These are phyloP conservation scores for Aureobasidium mangrovei DNA, from an alignment of 2,329 filamentous ascomycete genomes.

Conservation along the genomic window DNA sequence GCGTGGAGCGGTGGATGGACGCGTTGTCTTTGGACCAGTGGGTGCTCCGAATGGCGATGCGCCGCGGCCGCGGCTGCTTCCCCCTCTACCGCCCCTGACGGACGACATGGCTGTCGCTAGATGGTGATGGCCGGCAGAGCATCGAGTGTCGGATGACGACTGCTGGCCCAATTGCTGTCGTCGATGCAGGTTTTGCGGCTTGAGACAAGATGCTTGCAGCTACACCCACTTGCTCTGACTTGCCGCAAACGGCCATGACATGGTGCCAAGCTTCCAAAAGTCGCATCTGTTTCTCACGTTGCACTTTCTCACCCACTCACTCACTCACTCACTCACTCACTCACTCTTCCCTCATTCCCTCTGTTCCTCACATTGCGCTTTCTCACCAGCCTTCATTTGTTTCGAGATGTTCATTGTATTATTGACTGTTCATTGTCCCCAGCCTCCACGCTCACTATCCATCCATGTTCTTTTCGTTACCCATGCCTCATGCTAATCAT, in stretches of 20 bases:
- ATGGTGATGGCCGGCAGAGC: constrained; percentile 4
- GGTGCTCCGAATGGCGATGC: constrained; percentile 4
- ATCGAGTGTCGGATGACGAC: constrained; percentile 2
- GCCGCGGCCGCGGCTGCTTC: constrained; percentile 12
- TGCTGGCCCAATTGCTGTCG: not conserved
- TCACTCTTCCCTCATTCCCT: too few relatives aligned
- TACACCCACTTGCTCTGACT: too few relatives aligned
- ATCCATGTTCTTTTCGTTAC: not conserved
- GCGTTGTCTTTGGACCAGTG: constrained; percentile 7
- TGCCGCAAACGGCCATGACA: too few relatives aligned
- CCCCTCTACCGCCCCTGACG: constrained; percentile 13
- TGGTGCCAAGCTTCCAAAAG: too few relatives aligned
- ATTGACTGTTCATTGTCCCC: too few relatives aligned
- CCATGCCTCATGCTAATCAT: not conserved
- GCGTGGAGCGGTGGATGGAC: constrained; percentile 4
- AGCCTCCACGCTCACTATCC: not conserved
- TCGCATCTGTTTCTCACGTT: too few relatives aligned
- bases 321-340: too few relatives aligned
- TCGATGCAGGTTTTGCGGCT: not conserved
- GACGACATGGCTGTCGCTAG: constrained; percentile 17
- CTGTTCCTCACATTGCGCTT: too few relatives aligned
- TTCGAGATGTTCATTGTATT: too few relatives aligned
- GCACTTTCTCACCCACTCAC: too few relatives aligned
- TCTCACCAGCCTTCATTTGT: too few relatives aligned
- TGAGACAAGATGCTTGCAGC: too few relatives aligned